Percentiles rank a stretch among this genome's conserved stretches.
Conservation (phyloP, 495 filamentous ascomycete species). For the Aspergillus olivimuriae region DNA sequence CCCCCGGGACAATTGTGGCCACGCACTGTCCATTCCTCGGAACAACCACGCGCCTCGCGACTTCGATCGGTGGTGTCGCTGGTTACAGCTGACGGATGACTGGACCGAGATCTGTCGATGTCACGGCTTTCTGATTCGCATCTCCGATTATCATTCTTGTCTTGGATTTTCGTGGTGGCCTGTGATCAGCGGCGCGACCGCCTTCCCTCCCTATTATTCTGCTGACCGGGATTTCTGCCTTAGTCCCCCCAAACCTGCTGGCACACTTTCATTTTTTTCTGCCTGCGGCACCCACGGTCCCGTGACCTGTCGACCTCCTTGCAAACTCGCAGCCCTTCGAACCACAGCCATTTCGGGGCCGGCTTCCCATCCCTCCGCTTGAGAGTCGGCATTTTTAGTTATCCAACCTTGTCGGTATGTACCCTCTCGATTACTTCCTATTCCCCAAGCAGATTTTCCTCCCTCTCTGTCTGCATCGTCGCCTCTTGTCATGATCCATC, state of each 20-base stretch:
- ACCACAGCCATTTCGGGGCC: conserved; percentile 36
- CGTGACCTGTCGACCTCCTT: conserved; percentile 29
- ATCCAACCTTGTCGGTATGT: conserved; percentile 47
- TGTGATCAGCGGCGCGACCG: conserved; percentile 12
- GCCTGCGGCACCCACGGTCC: conserved; percentile 28
- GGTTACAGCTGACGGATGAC: conserved; percentile 12
- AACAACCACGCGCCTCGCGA: conserved; percentile 16
- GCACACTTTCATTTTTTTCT: conserved; percentile 10
- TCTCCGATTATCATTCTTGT: not conserved
- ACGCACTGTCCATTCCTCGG: conserved; percentile 30
- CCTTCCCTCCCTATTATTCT: conserved; percentile 7
- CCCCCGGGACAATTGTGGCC: conserved; percentile 26
- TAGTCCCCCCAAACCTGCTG: conserved; percentile 2
- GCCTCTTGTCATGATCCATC: no score
- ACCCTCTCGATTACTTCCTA: conserved; percentile 7
- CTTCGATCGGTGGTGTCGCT: conserved; percentile 16
- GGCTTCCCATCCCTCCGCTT: conserved; percentile 36
- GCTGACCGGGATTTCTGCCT: conserved; percentile 16
- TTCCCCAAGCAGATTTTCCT: not conserved
- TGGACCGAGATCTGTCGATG: not conserved
- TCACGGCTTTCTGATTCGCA: conserved; percentile 12
- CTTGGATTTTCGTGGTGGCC: not conserved
- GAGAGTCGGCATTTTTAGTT: conserved; percentile 42
- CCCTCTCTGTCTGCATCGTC: not conserved
- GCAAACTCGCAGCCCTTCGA: conserved; percentile 27